Evolutionary conservation across 2,329 filamentous ascomycete genomes (phyloP), one percentile per base, ranked within the genome.

Genomic region (Hirsutella thompsonii): DNA sequence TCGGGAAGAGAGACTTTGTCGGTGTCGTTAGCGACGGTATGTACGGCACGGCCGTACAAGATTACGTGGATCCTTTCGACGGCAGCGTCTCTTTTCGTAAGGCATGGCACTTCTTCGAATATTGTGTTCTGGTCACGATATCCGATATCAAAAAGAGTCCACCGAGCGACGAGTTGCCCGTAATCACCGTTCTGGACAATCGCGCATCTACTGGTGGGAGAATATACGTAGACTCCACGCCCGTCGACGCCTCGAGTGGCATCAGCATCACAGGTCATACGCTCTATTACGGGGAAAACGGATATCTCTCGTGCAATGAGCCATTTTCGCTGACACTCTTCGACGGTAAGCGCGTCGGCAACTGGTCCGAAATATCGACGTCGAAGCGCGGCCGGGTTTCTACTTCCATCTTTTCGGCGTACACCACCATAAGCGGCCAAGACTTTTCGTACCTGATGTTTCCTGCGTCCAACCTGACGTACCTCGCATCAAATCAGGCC

Each of bases 341-440:
- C 5, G 42, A 49, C 26, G 50, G 49, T 16, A 35, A 43, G 26
- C 45, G 48, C 20, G 47, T 41, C 3, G 50, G 50, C 14, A 50
- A 52, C 36, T 52, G 50, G 50, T 49, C 49, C 19, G 46, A 45
- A 20, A 51, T 52, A 28, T 51, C 47, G 3, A 49, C 49, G 3
- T 52, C 50, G 2, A 46, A 40, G 4, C 40, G 36, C n/a, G 48
- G 49, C 13, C 20, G 36, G 18, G 40, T 37, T 3, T 46, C 48
- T 1, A 42, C 41, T 9, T 40, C 46, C 37, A 44, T 52, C 13
- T 52, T 52, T 37, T 52, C 49, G 2, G 50, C 49, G 0, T 52
- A 50, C 37, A 45, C 44, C 2, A 47, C 42, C 18, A 36, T 48
- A 23, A 36, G 40, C 3, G 21, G 33, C 9, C 20, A 35, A 11